Evolutionary conservation across 805 yeast genomes (phyloP).

Genomic region (Metschnikowia gelsemii): DNA sequence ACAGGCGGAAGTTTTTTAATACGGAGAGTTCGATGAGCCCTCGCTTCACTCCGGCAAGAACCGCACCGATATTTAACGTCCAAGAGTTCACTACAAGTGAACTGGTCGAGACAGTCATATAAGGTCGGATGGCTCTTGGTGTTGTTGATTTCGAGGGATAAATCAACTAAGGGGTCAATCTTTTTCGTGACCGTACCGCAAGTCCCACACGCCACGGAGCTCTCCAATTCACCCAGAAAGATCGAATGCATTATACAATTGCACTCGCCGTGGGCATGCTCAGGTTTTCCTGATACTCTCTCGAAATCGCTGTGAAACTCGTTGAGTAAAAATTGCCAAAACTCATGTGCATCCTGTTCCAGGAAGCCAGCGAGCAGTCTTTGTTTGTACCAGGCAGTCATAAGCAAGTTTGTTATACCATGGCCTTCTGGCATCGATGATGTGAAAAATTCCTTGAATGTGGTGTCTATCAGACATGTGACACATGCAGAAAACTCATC

Average conservation of each 20-base stretch:
- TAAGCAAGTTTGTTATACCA: constrained; percentile 77
- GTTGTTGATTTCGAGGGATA: constrained; percentile 69
- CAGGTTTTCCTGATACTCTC: constrained; percentile 17
- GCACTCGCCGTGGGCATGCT: constrained; percentile 42
- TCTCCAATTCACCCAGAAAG: constrained; percentile 80
- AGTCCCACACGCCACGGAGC: constrained; percentile 70
- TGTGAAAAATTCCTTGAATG: constrained; percentile 74
- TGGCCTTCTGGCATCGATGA: constrained; percentile 59
- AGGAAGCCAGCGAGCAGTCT: constrained; percentile 89
- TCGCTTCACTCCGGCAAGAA: constrained; percentile 58
- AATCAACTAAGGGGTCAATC: constrained; percentile 85
- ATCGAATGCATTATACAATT: constrained; percentile 78
- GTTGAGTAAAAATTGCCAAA: constrained; percentile 87
- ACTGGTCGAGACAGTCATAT: constrained; percentile 67
- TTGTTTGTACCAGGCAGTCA: constrained; percentile 86
- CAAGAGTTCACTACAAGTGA: constrained; percentile 73
- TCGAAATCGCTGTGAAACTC: constrained; percentile 65
- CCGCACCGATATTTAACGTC: constrained; percentile 74
- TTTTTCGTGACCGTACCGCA: constrained; percentile 68
- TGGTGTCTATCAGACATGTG: constrained; percentile 80
- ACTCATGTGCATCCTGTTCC: constrained; percentile 98
- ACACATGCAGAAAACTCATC: constrained; percentile 54
- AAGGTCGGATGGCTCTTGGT: constrained; percentile 35
- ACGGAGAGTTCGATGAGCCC: constrained; percentile 67
- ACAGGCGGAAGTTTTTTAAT: constrained; percentile 73